Evolutionary conservation across 305 asterid species (phyloP).

Genomic region (Petunia hybrid): DNA sequence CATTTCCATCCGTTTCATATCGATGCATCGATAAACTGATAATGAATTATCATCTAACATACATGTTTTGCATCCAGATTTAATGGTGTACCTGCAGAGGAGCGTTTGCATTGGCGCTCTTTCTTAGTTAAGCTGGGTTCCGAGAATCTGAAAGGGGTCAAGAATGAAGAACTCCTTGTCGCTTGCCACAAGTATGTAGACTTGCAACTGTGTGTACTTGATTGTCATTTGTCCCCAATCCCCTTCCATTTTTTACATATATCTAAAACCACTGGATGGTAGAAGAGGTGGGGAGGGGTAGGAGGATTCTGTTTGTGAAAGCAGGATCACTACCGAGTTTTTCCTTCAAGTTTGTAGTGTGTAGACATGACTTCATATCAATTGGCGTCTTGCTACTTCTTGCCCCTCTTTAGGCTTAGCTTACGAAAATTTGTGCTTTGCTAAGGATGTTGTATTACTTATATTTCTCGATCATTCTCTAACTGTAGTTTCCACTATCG

Average conservation of each 20-base stretch:
- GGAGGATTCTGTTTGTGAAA: not conserved
- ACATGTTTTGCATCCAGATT: slow-evolving; percentile 50
- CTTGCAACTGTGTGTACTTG: slow-evolving; percentile 3
- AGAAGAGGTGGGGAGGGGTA: not conserved
- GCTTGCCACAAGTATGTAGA: slow-evolving; percentile 84
- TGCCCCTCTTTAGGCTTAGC: not conserved
- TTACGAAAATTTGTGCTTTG: not conserved
- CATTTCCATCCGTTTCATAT: no score
- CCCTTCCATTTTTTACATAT: not conserved
- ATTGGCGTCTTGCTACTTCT: not conserved
- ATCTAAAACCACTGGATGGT: not conserved
- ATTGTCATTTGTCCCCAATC: not conserved
- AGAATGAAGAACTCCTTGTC: slow-evolving; percentile 94
- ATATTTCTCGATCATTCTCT: no score
- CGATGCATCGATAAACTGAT: no score
- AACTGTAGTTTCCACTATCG: not conserved
- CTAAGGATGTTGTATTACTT: not conserved
- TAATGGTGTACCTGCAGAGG: slow-evolving; percentile 98
- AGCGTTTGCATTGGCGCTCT: slow-evolving; percentile 94
- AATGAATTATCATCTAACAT: not conserved
- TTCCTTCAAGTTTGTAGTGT: not conserved
- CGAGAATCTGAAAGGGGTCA: slow-evolving; percentile 87
- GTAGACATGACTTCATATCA: not conserved
- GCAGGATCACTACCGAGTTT: not conserved
- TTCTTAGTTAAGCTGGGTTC: slow-evolving; percentile 92